Percentiles rank a stretch among this genome's conserved stretches.
Conservation (phyloP, 306 rosid species). For the Cucumis sativus region DNA sequence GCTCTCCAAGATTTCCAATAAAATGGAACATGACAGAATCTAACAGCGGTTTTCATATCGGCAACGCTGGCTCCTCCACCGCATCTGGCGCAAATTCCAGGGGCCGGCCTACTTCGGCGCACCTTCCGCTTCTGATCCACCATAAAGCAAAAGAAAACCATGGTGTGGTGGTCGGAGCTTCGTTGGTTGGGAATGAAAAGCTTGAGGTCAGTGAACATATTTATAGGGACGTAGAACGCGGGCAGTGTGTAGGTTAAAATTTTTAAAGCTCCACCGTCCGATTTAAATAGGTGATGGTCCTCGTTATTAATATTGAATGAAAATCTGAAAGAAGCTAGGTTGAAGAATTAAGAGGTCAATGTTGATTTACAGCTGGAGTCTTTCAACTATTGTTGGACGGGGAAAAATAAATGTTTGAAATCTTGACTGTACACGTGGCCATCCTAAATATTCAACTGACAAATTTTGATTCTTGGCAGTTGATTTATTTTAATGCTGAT, state of each 20-base stretch:
- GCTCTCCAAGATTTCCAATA: too few relatives aligned
- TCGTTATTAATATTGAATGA: too few relatives aligned
- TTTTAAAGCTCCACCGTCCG: background rate
- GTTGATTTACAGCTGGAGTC: background rate
- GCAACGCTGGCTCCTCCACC: too few relatives aligned
- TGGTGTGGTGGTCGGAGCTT: background rate
- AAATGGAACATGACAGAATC: too few relatives aligned
- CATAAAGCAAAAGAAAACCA: conserved; percentile 77
- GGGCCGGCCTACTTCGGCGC: too few relatives aligned
- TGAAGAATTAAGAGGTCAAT: background rate
- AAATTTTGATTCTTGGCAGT: background rate
- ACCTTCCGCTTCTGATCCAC: conserved; percentile 49
- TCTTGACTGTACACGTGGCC: background rate
- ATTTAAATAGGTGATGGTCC: background rate
- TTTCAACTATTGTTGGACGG: background rate
- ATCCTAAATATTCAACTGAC: background rate
- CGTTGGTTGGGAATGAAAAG: background rate
- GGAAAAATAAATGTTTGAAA: background rate
- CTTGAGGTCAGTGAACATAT: background rate
- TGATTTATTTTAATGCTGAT: background rate
- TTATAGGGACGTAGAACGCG: background rate
- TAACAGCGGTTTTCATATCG: too few relatives aligned
- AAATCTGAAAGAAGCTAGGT: background rate
- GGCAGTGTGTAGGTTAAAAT: background rate
- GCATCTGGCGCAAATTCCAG: too few relatives aligned